Evolutionary conservation across 768 basidiomycete species (phyloP).

Genomic region (Daedaleopsis sinensis): DNA sequence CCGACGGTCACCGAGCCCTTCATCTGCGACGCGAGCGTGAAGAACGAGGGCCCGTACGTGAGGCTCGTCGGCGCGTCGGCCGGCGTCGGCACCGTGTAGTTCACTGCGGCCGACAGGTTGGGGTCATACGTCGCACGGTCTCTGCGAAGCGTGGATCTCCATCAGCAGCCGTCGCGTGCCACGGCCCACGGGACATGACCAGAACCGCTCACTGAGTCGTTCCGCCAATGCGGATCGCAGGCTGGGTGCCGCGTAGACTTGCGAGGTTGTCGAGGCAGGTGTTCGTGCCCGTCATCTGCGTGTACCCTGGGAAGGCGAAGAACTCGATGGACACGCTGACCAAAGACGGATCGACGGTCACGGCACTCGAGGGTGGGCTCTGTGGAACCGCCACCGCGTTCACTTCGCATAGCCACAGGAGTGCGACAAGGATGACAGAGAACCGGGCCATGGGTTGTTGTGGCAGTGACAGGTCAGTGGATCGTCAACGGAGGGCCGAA

Average conservation of each 20-base stretch:
- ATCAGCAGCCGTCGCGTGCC: too few relatives aligned
- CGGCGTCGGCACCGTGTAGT: conserved; percentile 40
- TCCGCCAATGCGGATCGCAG: conserved; percentile 41
- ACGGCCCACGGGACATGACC: too few relatives aligned
- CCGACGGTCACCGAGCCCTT: conserved; percentile 40
- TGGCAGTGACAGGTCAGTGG: background rate
- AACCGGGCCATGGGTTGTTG: conserved; percentile 1
- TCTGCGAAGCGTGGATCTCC: conserved; percentile 22
- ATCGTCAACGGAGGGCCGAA: background rate
- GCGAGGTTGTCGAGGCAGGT: conserved; percentile 38
- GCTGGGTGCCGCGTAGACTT: conserved; percentile 33
- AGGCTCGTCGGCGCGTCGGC: conserved; percentile 38
- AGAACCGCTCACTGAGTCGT: conserved; percentile 39
- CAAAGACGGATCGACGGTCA: conserved; percentile 32
- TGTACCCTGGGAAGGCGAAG: conserved; percentile 43
- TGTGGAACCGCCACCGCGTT: conserved; percentile 27
- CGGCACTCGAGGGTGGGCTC: conserved; percentile 30
- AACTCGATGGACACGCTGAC: conserved; percentile 42
- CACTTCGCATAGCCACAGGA: conserved; percentile 3
- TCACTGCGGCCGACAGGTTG: conserved; percentile 33
- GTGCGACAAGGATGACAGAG: background rate
- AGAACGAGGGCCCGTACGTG: conserved; percentile 34
- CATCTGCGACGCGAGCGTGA: conserved; percentile 36
- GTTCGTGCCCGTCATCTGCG: conserved; percentile 32
- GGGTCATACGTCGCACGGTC: conserved; percentile 45